phyloP scores from a whole-genome alignment of 768 basidiomycete genomes.

The Leucocoprinus sp. region DNA sequence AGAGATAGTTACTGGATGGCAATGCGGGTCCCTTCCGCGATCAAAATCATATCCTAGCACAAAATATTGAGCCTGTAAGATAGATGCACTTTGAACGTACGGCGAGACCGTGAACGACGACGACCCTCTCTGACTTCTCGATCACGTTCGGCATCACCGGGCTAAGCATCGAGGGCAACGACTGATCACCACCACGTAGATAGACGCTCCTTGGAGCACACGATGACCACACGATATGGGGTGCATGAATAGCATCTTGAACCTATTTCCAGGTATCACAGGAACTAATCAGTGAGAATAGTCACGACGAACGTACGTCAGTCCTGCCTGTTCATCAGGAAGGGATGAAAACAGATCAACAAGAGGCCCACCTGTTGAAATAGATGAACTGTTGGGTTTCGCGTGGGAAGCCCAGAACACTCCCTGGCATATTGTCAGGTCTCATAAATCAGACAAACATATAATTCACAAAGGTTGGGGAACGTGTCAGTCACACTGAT shows the following conservation, averaged over 20 bases:
- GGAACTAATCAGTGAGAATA: not conserved
- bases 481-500: slow-evolving; percentile 63
- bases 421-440: slow-evolving; percentile 27
- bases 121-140: slow-evolving; percentile 60
- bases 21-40: slow-evolving; percentile 66
- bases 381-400: slow-evolving; percentile 54
- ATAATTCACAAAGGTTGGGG: slow-evolving; percentile 41
- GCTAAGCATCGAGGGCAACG: slow-evolving; percentile 42
- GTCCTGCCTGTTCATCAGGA: slow-evolving; percentile 1
- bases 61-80: not conserved
- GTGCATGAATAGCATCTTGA: slow-evolving; percentile 66
- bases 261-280: slow-evolving; percentile 35
- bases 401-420: slow-evolving; percentile 73
- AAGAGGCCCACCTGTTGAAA: slow-evolving; percentile 40
- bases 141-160: slow-evolving; percentile 67
- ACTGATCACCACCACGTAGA: slow-evolving; percentile 45
- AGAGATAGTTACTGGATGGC: slow-evolving; percentile 38
- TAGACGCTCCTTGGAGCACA: slow-evolving; percentile 58
- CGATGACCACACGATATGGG: slow-evolving; percentile 48
- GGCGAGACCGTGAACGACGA: slow-evolving; percentile 65
- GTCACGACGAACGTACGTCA: not conserved
- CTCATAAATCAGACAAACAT: not conserved
- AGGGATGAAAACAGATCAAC: not conserved
- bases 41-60: slow-evolving; percentile 50
- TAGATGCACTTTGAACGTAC: slow-evolving; percentile 41